These are phyloP conservation scores for Aspergillus neoniger DNA, from an alignment of 2,329 filamentous ascomycete species.

Conservation along the genomic window DNA sequence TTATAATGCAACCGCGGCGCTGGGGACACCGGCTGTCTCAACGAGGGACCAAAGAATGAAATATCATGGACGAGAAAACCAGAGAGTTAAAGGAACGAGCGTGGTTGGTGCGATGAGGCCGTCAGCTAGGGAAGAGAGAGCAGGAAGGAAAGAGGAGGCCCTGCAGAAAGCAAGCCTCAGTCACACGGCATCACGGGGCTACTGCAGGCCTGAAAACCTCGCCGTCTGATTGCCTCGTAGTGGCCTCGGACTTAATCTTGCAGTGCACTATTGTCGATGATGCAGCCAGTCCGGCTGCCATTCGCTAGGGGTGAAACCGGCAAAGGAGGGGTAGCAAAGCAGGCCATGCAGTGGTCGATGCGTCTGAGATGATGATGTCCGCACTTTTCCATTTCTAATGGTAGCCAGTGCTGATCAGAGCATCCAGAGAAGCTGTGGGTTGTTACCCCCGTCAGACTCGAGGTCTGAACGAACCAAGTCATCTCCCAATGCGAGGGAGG, in stretches of 20 bases:
- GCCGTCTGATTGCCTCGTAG: conserved; percentile 1
- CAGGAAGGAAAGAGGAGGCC: not conserved
- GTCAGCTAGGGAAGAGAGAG: not conserved
- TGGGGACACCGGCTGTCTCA: not conserved
- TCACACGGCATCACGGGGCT: conserved; percentile 17
- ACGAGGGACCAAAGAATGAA: conserved; percentile 1
- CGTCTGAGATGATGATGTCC: not conserved
- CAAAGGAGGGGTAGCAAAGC: not conserved
- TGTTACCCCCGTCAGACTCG: not conserved
- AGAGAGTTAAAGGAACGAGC: not conserved
- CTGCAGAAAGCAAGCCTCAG: not conserved
- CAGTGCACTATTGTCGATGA: conserved; percentile 9
- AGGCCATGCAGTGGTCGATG: not conserved
- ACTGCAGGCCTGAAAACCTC: not conserved
- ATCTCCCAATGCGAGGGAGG: not conserved
- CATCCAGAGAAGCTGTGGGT: too few relatives aligned
- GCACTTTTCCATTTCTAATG: not conserved
- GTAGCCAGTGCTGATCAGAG: too few relatives aligned
- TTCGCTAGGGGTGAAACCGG: not conserved
- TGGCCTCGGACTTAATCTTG: conserved; percentile 1
- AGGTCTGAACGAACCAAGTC: not conserved
- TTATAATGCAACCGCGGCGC: conserved; percentile 7
- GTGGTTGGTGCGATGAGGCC: not conserved
- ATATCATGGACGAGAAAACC: not conserved
- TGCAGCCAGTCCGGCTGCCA: conserved; percentile 4